Evolutionary conservation across 148 eudicot species (phyloP), one percentile per base, ranked within the genome.

Genomic region (Pharnaceum exiguum): DNA sequence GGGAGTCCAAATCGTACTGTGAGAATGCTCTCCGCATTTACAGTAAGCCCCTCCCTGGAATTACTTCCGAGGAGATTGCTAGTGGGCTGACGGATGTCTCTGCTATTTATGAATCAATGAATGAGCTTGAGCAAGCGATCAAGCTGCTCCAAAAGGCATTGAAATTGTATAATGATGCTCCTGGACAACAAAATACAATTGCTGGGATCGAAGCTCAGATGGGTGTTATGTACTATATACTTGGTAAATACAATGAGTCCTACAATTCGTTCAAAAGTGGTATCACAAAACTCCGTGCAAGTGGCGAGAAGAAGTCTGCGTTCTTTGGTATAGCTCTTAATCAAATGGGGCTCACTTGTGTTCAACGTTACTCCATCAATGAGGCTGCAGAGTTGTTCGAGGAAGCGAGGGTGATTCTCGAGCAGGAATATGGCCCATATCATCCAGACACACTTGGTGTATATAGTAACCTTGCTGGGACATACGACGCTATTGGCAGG

Each of bases 201-300:
- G 99, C 99, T 0, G 99, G 99, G n/a, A 89, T 94, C 46, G 96
- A 94, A 58, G 96, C 99, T n/a, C 99, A 89, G 71, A 89, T 94
- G 82, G 99, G 99, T 17, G 99, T 89, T 51, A 66, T 89, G 79
- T 76, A 83, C 62, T 94, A 88, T 59, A 78, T 94, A 85, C 69
- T 94, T 42, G 99, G 87, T 16, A 86, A 80, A 16, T 94, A 89
- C 44, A 46, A 74, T 5, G 96, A 94, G 62, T 82, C 99, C 2
- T 89, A 94, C 62, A 51, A 62, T 40, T 81, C 83, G 1, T 86
- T 94, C 17, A 82, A 79, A 62, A 89, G 63, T 51, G 91, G 91
- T 17, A 74, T 72, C 47, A 54, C 70, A 4, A 93, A 89, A 84
- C 89, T 94, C 43, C 79, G 99, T 39, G 82, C 83, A 0, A 83